Base-by-base conservation (phyloP, 2,329 filamentous ascomycete species). In the Penicillium sp. region DNA sequence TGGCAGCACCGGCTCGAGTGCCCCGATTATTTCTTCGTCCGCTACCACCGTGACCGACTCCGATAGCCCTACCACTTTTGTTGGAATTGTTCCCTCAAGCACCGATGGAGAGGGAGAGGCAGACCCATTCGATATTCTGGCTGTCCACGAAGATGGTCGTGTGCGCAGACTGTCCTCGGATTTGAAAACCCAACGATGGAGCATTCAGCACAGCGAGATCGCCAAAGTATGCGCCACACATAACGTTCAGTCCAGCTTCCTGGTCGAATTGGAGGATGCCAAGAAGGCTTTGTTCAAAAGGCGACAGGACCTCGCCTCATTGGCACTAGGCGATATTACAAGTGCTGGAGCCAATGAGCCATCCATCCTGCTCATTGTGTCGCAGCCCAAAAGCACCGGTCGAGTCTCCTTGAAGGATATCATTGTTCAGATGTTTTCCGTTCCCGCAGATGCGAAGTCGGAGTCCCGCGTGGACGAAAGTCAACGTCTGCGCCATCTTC, bases 131-230 rank as follows among this genome's bases (percentile, higher is more conserved):
- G 73, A 75, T 58, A 63, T 80, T 8, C 49, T 80, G 16, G 67
- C 70, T 10, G 71, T 79, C 13, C 76, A 80, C 50, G 62, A 74
- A 54, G 74, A 80, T 62, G 78, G 78, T 21, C 67, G 61, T 46
- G 59, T 79, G 16, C 71, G 73, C 10, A 68, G 72, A 40, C 66
- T 79, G 43, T 69, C 76, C 13, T 62, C 71, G 3, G 73, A 78
- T 53, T 57, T 78, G 11, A 67, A 72, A 51, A 69, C 64, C 24
- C 71, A 77, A 52, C 70, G 67, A 48, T 77, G 75, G 75, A 74
- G 63, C 47, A 61, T 75, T 16, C 61, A 68, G 18, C 70, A 73
- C 55, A 71, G 64, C 50, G 67, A 72, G 52, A 63, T 71, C 38
- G 59, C 65, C 13, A 69, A 71, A 40, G 45, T 59, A 36, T 61